Percentiles rank a stretch among this genome's conserved stretches.
phyloP scores from a whole-genome alignment of 306 rosid genomes.

The Astragalus membranaceus region DNA sequence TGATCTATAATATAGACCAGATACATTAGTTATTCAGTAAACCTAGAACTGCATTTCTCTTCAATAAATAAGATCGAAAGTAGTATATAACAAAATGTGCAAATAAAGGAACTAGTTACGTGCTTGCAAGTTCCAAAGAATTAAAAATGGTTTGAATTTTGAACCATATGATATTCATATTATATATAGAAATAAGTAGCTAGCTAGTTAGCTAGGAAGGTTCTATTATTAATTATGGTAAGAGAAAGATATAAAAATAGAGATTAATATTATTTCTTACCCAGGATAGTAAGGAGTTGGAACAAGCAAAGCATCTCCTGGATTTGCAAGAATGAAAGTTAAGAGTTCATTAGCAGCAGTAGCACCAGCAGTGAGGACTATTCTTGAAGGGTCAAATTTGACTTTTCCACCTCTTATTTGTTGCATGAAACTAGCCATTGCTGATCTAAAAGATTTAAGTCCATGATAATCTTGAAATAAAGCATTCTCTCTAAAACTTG shows the following conservation, averaged over 20 bases:
- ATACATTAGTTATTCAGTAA: too few relatives aligned
- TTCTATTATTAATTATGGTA: not conserved
- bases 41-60: too few relatives aligned
- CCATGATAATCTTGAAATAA: slow-evolving; percentile 97
- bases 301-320: slow-evolving; percentile 83
- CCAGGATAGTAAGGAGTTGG: slow-evolving; percentile 98
- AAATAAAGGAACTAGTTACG: not conserved
- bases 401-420: slow-evolving; percentile 69
- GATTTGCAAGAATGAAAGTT: slow-evolving; percentile 80
- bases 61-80: too few relatives aligned
- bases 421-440: slow-evolving; percentile 94
- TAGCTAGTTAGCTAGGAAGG: not conserved
- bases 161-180: not conserved
- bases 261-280: slow-evolving; percentile 29
- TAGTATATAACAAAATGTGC: not conserved
- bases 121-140: slow-evolving; percentile 12
- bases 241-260: not conserved
- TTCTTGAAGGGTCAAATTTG: slow-evolving; percentile 56
- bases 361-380: slow-evolving; percentile 93
- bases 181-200: too few relatives aligned
- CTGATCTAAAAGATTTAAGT: slow-evolving; percentile 58
- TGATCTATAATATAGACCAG: too few relatives aligned
- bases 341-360: slow-evolving; percentile 93
- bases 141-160: not conserved
- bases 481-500: slow-evolving; percentile 79